Percentiles rank a stretch among this genome's conserved stretches.
phyloP scores from a whole-genome alignment of 2,329 filamentous ascomycete species.

The Aureobasidium vineae region DNA sequence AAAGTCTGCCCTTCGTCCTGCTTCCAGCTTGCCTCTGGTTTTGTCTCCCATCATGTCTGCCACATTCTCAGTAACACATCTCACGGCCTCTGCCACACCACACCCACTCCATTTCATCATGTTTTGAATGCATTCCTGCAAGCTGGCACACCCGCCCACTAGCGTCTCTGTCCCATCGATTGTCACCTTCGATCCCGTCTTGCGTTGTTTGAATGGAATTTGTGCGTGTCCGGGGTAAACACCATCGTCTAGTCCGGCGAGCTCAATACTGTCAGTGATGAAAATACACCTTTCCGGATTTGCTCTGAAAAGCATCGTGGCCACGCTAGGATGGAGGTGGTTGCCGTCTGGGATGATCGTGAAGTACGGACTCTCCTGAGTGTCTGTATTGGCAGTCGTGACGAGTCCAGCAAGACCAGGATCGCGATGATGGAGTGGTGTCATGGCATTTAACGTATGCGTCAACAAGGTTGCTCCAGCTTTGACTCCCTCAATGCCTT shows the following conservation, averaged over 20 bases:
- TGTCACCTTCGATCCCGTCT: constrained; percentile 50
- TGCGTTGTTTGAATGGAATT: constrained; percentile 52
- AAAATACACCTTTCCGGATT: constrained; percentile 51
- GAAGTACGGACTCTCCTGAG: constrained; percentile 46
- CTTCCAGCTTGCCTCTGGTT: constrained; percentile 46
- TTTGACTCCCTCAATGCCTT: constrained; percentile 47
- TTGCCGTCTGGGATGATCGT: constrained; percentile 55
- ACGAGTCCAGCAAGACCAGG: constrained; percentile 52
- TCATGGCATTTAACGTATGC: constrained; percentile 58
- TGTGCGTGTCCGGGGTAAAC: constrained; percentile 54
- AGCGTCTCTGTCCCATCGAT: constrained; percentile 55
- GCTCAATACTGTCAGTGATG: constrained; percentile 56
- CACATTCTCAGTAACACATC: constrained; percentile 53
- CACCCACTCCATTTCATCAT: constrained; percentile 50
- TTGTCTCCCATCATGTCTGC: constrained; percentile 51
- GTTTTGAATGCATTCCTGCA: constrained; percentile 54
- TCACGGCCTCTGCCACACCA: constrained; percentile 49
- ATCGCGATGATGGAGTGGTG: constrained; percentile 50
- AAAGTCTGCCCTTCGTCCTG: constrained; percentile 51
- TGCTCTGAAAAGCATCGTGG: constrained; percentile 50
- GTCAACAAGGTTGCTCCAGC: constrained; percentile 54
- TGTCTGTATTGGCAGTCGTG: constrained; percentile 33
- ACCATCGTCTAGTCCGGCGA: constrained; percentile 53
- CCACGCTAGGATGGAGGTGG: constrained; percentile 53
- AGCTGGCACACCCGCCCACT: constrained; percentile 53